These are phyloP conservation scores for Pseudogymnoascus sp. DNA, from an alignment of 2,329 filamentous ascomycete species.

Conservation along the genomic window DNA sequence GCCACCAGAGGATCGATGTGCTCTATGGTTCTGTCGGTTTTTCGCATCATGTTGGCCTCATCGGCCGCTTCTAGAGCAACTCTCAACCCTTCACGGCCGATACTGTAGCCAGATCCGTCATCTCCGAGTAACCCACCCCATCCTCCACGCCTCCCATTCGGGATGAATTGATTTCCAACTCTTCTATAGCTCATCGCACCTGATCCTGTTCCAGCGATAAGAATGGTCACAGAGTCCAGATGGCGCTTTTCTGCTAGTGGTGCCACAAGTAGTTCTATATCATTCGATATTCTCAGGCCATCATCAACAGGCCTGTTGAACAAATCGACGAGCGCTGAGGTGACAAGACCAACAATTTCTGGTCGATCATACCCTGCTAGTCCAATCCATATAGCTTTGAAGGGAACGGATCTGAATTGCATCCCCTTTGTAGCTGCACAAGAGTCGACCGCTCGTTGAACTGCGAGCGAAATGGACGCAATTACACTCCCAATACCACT, in stretches of 20 bases:
- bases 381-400: conserved; percentile 33
- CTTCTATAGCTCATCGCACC: conserved; percentile 34
- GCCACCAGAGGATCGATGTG: background rate
- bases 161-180: conserved; percentile 18
- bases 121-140: conserved; percentile 40
- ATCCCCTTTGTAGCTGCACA: conserved; percentile 13
- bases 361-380: conserved; percentile 35
- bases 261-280: conserved; percentile 34
- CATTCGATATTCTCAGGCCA: conserved; percentile 30
- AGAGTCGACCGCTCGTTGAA: conserved; percentile 22
- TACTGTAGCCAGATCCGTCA: conserved; percentile 36
- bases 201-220: conserved; percentile 39
- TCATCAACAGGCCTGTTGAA: conserved; percentile 23
- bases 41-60: background rate
- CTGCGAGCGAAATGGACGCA: conserved; percentile 22
- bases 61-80: background rate
- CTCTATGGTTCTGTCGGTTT: background rate
- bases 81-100: conserved; percentile 25
- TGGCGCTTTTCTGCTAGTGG: conserved; percentile 16
- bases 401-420: conserved; percentile 10
- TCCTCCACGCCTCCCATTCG: conserved; percentile 33
- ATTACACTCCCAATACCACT: conserved; percentile 26
- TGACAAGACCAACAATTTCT: conserved; percentile 24
- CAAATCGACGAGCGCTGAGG: conserved; percentile 23
- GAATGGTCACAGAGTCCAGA: conserved; percentile 27